These are phyloP conservation scores for Leptomonas seymouri DNA, from an alignment of 208 protist species.

Conservation along the genomic window DNA sequence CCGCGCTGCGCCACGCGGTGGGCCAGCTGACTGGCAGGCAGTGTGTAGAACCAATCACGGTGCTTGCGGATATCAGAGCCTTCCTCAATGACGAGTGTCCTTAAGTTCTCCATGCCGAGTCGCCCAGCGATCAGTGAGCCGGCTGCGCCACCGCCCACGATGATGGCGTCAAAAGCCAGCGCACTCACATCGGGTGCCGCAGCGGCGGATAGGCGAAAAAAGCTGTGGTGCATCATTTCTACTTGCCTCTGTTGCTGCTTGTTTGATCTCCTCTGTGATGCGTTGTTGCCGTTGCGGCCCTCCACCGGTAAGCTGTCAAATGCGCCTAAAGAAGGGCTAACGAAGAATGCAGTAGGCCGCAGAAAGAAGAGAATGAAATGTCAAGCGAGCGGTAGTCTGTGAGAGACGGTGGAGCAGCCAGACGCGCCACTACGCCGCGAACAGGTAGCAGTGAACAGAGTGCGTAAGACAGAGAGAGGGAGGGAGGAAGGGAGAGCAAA, in stretches of 20 bases:
- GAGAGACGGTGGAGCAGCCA: no score
- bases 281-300: no score
- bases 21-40: constrained; percentile 55
- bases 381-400: no score
- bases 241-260: not conserved
- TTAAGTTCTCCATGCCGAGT: constrained; percentile 73
- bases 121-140: constrained; percentile 77
- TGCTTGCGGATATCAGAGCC: constrained; percentile 63
- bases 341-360: no score
- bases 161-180: constrained; percentile 60
- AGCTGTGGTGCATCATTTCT: constrained; percentile 33
- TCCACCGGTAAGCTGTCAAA: no score
- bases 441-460: no score
- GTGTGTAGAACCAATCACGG: constrained; percentile 61
- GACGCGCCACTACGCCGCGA: no score
- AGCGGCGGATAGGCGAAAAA: constrained; percentile 13
- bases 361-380: no score
- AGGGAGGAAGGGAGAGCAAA: no score
- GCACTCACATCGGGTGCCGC: constrained; percentile 25
- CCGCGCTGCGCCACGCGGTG: constrained; percentile 65
- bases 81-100: constrained; percentile 69
- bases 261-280: no score
- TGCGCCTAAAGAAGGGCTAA: no score
- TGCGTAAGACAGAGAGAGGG: no score
- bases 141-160: constrained; percentile 70